Conservation (phyloP, 2,329 filamentous ascomycete species). For the Pseudogymnoascus sp. region DNA sequence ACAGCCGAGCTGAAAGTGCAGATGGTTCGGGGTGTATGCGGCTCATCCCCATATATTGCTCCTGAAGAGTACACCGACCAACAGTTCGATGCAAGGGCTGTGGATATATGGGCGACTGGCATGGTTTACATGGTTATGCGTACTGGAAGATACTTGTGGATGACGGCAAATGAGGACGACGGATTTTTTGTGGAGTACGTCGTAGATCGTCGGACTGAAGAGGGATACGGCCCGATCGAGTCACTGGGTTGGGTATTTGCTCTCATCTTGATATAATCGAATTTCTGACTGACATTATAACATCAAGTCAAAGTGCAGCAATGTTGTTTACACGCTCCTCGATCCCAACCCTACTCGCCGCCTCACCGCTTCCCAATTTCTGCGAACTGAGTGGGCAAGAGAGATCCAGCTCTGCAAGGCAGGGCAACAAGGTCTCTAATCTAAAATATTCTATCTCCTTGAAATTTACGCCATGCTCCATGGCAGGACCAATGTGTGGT, state of each 20-base stretch:
- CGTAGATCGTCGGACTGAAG: conserved; percentile 57
- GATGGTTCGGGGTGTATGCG: no score
- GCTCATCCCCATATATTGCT: conserved; percentile 36
- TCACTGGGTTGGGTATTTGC: conserved; percentile 56
- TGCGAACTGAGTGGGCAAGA: conserved; percentile 66
- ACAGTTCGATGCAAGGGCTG: conserved; percentile 60
- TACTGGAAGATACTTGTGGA: conserved; percentile 51
- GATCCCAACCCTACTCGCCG: conserved; percentile 59
- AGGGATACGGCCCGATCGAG: conserved; percentile 62
- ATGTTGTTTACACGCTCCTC: conserved; percentile 64
- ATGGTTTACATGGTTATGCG: conserved; percentile 73
- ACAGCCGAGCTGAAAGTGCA: no score
- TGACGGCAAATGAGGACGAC: conserved; percentile 62
- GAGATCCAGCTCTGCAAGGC: conserved; percentile 62
- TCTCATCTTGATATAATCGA: not conserved
- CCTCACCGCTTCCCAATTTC: conserved; percentile 60
- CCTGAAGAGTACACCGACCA: conserved; percentile 60
- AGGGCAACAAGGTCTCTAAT: conserved; percentile 48
- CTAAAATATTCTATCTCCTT: not conserved
- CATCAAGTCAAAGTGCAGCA: conserved; percentile 55
- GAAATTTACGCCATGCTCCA: no score
- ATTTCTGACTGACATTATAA: not conserved
- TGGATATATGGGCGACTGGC: conserved; percentile 62
- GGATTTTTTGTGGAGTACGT: conserved; percentile 63
- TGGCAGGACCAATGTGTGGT: no score